Evolutionary conservation across 352 stramenopile species (phyloP), one percentile per base, ranked within the genome.

Genomic region (Phytophthora lateralis): DNA sequence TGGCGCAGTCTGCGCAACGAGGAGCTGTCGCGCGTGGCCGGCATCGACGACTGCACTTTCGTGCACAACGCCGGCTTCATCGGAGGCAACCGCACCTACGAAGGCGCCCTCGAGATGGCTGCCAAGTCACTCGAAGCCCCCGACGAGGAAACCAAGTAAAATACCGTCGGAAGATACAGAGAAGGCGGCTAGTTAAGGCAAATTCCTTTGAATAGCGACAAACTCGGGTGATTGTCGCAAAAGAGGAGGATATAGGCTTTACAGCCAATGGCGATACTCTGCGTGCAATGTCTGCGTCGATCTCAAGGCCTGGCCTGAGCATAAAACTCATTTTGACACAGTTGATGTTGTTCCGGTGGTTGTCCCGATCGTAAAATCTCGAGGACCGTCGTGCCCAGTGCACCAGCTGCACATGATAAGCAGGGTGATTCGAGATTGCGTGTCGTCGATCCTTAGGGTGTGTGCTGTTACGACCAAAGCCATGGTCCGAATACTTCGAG

Each of bases 21-120:
- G 92, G 99, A 99, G 87, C 83, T 99, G 34, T 83, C 99, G 61
- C 91, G 90, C 79, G 99, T 99, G 97, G 97, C 97, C 61, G 97
- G 97, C 82, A 97, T 99, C 71, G 86, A 99, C 78, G 97, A 99
- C 76, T 99, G 97, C 92, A 98, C 91, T 3, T 99, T 99, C 73
- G 92, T 98, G 60, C 97, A 99, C 81, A 96, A 93, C 4, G 92
- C 90, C n/a, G 97, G 97, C 34, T 99, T 99, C 77, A 99, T 99
- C 57, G 97, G 97, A 11, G 97, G 97, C 57, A 98, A 99, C 81
- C 88, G 91, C 48, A 99, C 82, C 34, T 97, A 90, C 59, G 93
- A 98, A 53, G 97, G 97, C 21, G 97, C 93, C 4, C 71, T 99
- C 35, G 63, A 93, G 52, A 99, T 99, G 97, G 97, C 97, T 0